Evolutionary conservation across 2,329 filamentous ascomycete species (phyloP), one percentile per base, ranked within the genome.

Genomic region (Penicillium glabrum): DNA sequence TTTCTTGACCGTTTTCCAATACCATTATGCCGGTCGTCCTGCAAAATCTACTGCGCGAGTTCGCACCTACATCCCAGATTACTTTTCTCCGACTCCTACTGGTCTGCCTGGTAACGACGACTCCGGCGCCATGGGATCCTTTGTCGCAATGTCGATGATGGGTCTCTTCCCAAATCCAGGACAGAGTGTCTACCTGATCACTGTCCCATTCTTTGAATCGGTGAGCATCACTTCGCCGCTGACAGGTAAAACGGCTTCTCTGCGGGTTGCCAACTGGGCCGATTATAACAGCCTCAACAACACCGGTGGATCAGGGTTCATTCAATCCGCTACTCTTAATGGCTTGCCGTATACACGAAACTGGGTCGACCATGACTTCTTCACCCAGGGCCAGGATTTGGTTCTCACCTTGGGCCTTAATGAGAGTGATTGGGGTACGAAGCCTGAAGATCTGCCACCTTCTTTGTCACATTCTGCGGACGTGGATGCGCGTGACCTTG

Each of bases 71-170:
- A 87, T 89, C 39, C 86, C 86, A 0, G 72, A 74, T 1, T 84
- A 78, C 63, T 89, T 89, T 74, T 78, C 81, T 59, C 78, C 82
- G 1, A 82, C 80, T 0, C 73, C 83, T 0, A 73, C 56, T 1
- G 87, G 86, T 0, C 80, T 89, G 1, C 86, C 87, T 0, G 87
- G 87, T 0, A 89, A 89, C 66, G 86, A 89, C 62, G 87, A 89
- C 68, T 82, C 80, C 35, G 87, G 87, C 4, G 85, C 87, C 1
- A 89, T 89, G 86, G 86, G 86, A 33, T 82, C 81, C 0, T 89
- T 89, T 59, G 75, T 84, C 1, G 83, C 84, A 0, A 83, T 89
- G 14, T 76, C 81, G 8, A 88, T 89, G 86, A 83, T 89, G 78
- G 87, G 87, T 0, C 73, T 89, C 3, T 90, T 87, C 69, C 87